phyloP scores from a whole-genome alignment of 352 stramenopile genomes.

The Blastocystis sp. region DNA sequence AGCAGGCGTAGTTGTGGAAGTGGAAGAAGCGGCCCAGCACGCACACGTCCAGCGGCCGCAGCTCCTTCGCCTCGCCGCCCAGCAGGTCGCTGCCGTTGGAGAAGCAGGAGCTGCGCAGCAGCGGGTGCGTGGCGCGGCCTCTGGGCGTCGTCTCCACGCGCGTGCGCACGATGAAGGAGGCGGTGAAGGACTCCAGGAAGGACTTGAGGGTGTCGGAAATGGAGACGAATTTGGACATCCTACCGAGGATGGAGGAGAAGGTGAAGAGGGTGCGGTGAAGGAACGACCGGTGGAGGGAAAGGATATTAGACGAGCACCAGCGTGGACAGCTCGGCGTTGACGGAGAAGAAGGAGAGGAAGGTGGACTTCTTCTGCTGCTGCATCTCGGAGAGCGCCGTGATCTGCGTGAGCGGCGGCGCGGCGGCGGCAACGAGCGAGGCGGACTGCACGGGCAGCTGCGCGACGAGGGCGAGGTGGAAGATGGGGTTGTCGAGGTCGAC shows the following conservation, averaged over 20 bases:
- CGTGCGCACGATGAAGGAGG: not conserved
- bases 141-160: not conserved
- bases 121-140: not conserved
- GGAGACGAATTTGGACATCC: not conserved
- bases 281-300: not conserved
- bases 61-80: not conserved
- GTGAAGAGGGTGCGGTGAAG: slow-evolving; percentile 60
- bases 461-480: slow-evolving; percentile 12
- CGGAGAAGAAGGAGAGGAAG: slow-evolving; percentile 8
- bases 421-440: not conserved
- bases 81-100: not conserved
- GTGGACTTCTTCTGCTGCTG: not conserved
- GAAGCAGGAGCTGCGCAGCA: not conserved
- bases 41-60: slow-evolving; percentile 6
- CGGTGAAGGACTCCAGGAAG: slow-evolving; percentile 11
- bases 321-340: not conserved
- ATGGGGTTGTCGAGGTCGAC: slow-evolving; percentile 24
- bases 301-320: slow-evolving; percentile 60
- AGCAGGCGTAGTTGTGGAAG: not conserved
- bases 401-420: not conserved
- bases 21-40: slow-evolving; percentile 20
- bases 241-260: slow-evolving; percentile 30
- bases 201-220: slow-evolving; percentile 11
- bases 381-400: not conserved
- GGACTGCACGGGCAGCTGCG: not conserved